These are phyloP conservation scores for Venturiaceae sp. DNA, from an alignment of 2,329 filamentous ascomycete species.

Conservation along the genomic window DNA sequence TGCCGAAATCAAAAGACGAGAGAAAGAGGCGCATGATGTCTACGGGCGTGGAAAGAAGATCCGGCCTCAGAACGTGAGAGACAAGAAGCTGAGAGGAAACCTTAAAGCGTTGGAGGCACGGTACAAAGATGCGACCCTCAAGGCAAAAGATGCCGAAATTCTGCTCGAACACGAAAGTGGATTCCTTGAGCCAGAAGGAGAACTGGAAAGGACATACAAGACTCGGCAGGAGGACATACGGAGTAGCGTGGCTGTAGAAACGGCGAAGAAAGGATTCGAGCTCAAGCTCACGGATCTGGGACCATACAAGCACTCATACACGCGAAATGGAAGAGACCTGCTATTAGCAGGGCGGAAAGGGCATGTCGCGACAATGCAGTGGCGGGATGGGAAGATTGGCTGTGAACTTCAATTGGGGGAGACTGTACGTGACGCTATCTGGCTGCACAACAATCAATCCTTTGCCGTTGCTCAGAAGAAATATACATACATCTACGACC, in stretches of 20 bases:
- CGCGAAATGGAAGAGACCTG: conserved; percentile 76
- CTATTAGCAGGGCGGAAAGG: conserved; percentile 84
- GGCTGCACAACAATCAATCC: conserved; percentile 89
- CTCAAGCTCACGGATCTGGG: conserved; percentile 69
- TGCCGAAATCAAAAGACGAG: conserved; percentile 1
- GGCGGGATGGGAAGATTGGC: conserved; percentile 81
- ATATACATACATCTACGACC: conserved; percentile 93
- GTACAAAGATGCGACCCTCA: conserved; percentile 69
- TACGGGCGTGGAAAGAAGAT: conserved; percentile 82
- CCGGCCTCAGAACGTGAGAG: conserved; percentile 61
- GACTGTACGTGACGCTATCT: conserved; percentile 80
- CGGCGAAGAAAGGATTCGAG: conserved; percentile 88
- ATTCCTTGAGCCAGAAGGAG: conserved; percentile 79
- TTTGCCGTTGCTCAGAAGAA: conserved; percentile 97
- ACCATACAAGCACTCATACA: conserved; percentile 83
- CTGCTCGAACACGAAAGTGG: conserved; percentile 78
- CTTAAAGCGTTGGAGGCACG: conserved; percentile 71
- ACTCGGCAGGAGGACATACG: conserved; percentile 82
- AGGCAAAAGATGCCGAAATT: conserved; percentile 92
- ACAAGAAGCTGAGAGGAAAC: conserved; percentile 82
- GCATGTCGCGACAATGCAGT: conserved; percentile 94
- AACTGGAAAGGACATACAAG: conserved; percentile 86
- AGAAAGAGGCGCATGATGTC: conserved; percentile 19
- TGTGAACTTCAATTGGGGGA: conserved; percentile 88
- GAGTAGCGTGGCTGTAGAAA: conserved; percentile 64